A percentile compares a stretch with the other conserved stretches of the same genome.
These are phyloP conservation scores for Barnettozyma sucrosica DNA, from an alignment of 805 yeast genomes.

Conservation along the genomic window DNA sequence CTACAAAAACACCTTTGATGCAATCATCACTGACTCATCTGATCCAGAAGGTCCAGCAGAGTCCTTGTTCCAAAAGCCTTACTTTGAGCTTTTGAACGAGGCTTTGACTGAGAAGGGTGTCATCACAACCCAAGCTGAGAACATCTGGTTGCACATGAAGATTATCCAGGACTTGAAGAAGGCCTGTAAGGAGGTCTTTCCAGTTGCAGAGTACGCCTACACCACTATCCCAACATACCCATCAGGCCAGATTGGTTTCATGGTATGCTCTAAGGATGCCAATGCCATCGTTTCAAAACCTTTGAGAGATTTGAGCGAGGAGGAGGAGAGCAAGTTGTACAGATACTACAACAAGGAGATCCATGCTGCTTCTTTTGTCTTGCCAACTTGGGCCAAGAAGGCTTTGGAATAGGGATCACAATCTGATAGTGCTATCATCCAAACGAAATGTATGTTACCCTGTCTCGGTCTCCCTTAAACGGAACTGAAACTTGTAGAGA, in stretches of 20 bases:
- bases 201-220: conserved; percentile 85
- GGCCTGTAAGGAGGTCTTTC: conserved; percentile 81
- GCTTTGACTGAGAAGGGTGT: conserved; percentile 95
- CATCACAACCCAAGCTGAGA: conserved; percentile 90
- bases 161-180: conserved; percentile 76
- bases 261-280: conserved; percentile 84
- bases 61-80: conserved; percentile 84
- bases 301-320: conserved; percentile 54
- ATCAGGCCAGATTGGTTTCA: conserved; percentile 95
- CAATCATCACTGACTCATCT: conserved; percentile 93
- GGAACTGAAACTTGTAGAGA: no score
- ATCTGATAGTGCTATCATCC: background rate
- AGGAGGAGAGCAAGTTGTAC: conserved; percentile 58
- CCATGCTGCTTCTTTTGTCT: conserved; percentile 83
- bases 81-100: conserved; percentile 74
- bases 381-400: conserved; percentile 84
- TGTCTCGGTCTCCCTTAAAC: no score
- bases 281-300: conserved; percentile 63
- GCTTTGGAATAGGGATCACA: conserved; percentile 30
- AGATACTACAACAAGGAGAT: conserved; percentile 79
- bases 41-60: conserved; percentile 99
- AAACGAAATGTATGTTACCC: background rate
- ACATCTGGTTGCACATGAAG: conserved; percentile 86
- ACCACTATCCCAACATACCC: conserved; percentile 96
- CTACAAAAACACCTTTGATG: conserved; percentile 83